Base-by-base conservation (phyloP, 2,329 filamentous ascomycete genomes). In the Pestalotiopsis sp. region DNA sequence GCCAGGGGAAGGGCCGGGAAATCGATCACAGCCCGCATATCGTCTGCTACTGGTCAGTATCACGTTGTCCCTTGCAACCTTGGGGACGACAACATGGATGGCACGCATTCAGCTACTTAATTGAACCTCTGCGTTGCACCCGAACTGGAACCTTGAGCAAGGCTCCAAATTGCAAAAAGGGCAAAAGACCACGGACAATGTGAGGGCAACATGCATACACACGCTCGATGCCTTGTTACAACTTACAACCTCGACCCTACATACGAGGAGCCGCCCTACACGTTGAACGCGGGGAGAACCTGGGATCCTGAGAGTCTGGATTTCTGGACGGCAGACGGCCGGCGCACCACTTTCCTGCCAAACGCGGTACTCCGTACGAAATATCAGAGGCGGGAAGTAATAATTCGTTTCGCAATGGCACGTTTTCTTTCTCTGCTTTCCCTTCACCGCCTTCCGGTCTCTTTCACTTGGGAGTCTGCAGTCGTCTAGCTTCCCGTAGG, bases 51-150 rank as follows among this genome's bases (percentile, higher is more conserved):
- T 39, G 23, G 25, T 36, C 13, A 25, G 38, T 13, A 25, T 36
- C 17, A 59, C 41, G 52, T 59, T 17, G 23, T 31, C 23, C 65
- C 31, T 25, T 41, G 45, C 17, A 60, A 45, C n/a, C 65, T n/a
- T 23, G 14, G 45, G 27, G 58, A 67, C 23, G 52, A 60, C 31
- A 25, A 67, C 65, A 67, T 45, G 52, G 65, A 36, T 59, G 39
- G 36, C 36, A 23, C 65, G 65, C 56, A 45, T 45, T 38, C 52
- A 60, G 56, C 56, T 67, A 61, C 65, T 59, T 61, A 67, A 39
- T 67, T 39, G 65, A 67, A 67, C 65, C 20, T 61, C 65, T 60
- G 23, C 17, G 65, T 61, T 59, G 52, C 56, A 67, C 56, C 38
- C 31, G 36, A 45, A 41, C 36, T 31, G 65, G 65, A 23, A 27